phyloP scores from a whole-genome alignment of 2,329 filamentous ascomycete species.

The Monosporascus sp. region DNA sequence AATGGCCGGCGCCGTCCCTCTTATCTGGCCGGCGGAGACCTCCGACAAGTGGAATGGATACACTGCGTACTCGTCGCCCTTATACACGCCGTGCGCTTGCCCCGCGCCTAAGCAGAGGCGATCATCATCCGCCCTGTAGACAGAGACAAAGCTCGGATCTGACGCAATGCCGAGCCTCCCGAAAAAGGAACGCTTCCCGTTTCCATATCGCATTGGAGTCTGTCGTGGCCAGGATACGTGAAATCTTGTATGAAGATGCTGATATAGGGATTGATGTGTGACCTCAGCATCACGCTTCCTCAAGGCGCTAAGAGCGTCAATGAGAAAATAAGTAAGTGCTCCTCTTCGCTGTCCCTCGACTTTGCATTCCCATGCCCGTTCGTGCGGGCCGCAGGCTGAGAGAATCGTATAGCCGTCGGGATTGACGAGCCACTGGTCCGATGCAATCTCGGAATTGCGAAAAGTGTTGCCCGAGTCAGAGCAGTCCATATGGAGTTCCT shows the following conservation, averaged over 20 bases:
- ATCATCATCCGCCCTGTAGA: neutral
- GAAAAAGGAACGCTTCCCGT: conserved; percentile 2
- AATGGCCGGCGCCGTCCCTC: too few species aligned
- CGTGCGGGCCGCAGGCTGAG: conserved; percentile 3
- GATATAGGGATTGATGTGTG: neutral
- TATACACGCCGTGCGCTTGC: conserved; percentile 2
- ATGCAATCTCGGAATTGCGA: too few species aligned
- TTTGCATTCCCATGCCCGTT: neutral
- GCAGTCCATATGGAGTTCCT: too few species aligned
- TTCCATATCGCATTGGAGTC: conserved; percentile 5
- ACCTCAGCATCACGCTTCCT: neutral
- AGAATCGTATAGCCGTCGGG: conserved; percentile 2
- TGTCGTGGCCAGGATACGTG: neutral
- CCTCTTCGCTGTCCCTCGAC: neutral
- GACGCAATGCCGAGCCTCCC: neutral
- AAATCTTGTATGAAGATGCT: neutral
- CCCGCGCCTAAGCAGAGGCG: neutral
- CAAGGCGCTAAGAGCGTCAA: neutral
- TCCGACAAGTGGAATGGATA: neutral
- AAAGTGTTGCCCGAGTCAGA: too few species aligned
- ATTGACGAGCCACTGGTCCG: too few species aligned
- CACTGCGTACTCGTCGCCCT: conserved; percentile 1
- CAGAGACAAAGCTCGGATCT: neutral
- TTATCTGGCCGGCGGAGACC: too few species aligned
- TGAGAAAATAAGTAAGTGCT: conserved; percentile 4